Conservation (phyloP, 371 early-diverging fungal species). For the Lichtheimia corymbifera region DNA sequence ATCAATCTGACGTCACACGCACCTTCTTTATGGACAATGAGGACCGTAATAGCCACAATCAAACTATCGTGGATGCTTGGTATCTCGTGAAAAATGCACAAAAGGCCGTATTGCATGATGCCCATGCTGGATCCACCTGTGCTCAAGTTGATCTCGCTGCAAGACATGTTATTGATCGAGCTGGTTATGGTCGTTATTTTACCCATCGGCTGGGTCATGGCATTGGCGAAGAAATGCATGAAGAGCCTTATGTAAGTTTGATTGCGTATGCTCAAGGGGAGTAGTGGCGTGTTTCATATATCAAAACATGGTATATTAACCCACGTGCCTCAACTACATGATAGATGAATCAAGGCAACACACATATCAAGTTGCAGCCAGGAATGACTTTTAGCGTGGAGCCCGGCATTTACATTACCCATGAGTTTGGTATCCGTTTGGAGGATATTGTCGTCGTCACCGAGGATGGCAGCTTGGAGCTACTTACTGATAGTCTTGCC, state of each 20-base stretch:
- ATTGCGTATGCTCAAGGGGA: neutral
- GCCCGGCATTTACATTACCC: constrained; percentile 57
- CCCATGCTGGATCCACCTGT: constrained; percentile 32
- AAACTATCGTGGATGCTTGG: constrained; percentile 58
- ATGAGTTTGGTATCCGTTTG: constrained; percentile 55
- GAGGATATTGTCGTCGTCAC: constrained; percentile 65
- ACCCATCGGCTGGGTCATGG: constrained; percentile 66
- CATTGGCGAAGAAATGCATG: constrained; percentile 61
- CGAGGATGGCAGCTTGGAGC: constrained; percentile 45
- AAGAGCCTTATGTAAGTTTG: constrained; percentile 51
- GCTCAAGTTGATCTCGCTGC: constrained; percentile 58
- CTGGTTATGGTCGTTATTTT: constrained; percentile 51
- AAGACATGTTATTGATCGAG: constrained; percentile 40
- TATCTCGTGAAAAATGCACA: constrained; percentile 54
- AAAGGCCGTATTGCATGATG: constrained; percentile 37
- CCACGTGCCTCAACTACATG: neutral
- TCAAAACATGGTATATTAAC: neutral
- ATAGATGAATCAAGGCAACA: constrained; percentile 54
- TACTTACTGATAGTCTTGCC: constrained; percentile 53
- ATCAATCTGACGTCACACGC: constrained; percentile 47
- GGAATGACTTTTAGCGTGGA: constrained; percentile 66
- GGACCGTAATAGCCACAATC: constrained; percentile 34
- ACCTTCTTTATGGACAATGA: constrained; percentile 46
- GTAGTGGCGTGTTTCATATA: neutral
- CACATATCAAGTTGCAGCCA: constrained; percentile 32